Base-by-base conservation (phyloP, 768 basidiomycete genomes). In the Pleurotus tuoliensis region DNA sequence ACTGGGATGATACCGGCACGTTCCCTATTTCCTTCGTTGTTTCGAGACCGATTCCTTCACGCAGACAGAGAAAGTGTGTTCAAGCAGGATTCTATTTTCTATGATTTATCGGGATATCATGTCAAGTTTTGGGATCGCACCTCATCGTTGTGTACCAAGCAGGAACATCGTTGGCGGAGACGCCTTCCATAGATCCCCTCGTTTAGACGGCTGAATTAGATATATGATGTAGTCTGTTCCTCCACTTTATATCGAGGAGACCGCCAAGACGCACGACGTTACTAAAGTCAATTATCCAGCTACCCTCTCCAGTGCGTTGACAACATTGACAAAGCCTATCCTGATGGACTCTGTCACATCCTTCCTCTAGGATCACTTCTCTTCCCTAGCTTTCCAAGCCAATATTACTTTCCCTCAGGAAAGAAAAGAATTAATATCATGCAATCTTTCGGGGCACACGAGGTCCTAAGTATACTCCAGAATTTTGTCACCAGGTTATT, bases 171-270 rank as follows among this genome's bases (percentile, higher is more conserved):
- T 66, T 76, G n/a, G 72, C 70, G 2, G 64, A 66, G 7, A 67
- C 66, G 0, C 74, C 81, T 7, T 77, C 75, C 9, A 68, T 82
- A 5, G 80, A 84, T 5, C 76, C 97, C 30, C 93, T 89, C 70
- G 86, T 97, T 56, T 92, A 93, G 1, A 79, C 88, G 54, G 81
- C 83, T 16, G 83, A 87, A 51, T 74, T 84, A 3, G 83, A 75
- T 0, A 91, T 65, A 70, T 92, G 52, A 84, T 97, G 85, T 98
- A 95, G 95, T 88, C 86, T 5, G 84, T 90, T 2, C 84, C 92
- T 13, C 93, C 93, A 0, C 83, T 89, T 0, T 72, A 87, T 0
- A 70, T 82, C 15, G 76, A 82, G 30, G 84, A 83, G 2, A 74
- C 78, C 9, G 60, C 67, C 13, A 38, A 77, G 13, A 77, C 79